A percentile compares a stretch with the other conserved stretches of the same genome.
phyloP scores from a whole-genome alignment of 768 basidiomycete species.

The Crepidotus variabilis region DNA sequence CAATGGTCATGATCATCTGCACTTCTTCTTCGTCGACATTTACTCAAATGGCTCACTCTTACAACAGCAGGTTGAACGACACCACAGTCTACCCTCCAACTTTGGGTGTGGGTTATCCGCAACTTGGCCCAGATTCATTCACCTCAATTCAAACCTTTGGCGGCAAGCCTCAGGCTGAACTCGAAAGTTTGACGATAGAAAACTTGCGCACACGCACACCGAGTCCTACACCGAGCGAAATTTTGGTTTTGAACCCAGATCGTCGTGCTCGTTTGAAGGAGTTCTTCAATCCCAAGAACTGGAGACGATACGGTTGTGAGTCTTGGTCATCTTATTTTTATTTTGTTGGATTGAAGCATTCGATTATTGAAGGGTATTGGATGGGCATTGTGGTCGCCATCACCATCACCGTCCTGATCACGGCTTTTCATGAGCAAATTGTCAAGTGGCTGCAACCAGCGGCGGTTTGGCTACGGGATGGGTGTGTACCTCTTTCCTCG shows the following conservation, averaged over 20 bases:
- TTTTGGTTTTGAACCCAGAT: slow-evolving; percentile 36
- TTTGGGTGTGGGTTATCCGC: too few species aligned
- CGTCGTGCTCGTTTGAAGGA: too few species aligned
- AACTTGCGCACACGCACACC: slow-evolving; percentile 5
- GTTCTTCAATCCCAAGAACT: slow-evolving; percentile 43
- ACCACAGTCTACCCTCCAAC: too few species aligned
- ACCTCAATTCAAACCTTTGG: too few species aligned
- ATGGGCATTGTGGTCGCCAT: slow-evolving; percentile 41
- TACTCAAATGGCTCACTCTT: too few species aligned
- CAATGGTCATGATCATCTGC: too few species aligned
- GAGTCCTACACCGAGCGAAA: slow-evolving; percentile 60
- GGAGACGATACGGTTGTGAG: slow-evolving; percentile 53
- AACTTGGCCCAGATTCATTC: too few species aligned
- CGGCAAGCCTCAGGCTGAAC: too few species aligned
- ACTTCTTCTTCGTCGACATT: too few species aligned
- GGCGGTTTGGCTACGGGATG: slow-evolving; percentile 56
- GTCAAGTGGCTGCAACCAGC: slow-evolving; percentile 64
- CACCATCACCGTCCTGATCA: slow-evolving; percentile 47
- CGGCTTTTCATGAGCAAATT: slow-evolving; percentile 67
- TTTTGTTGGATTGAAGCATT: too few species aligned
- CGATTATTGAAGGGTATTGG: slow-evolving; percentile 62
- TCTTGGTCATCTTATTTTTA: slow-evolving; percentile 6
- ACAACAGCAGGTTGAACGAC: too few species aligned
- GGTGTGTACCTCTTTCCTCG: slow-evolving; percentile 35
- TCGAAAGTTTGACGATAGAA: too few species aligned